phyloP scores from a whole-genome alignment of 108 stramenopile genomes.

The Parietichytrium sp. region DNA sequence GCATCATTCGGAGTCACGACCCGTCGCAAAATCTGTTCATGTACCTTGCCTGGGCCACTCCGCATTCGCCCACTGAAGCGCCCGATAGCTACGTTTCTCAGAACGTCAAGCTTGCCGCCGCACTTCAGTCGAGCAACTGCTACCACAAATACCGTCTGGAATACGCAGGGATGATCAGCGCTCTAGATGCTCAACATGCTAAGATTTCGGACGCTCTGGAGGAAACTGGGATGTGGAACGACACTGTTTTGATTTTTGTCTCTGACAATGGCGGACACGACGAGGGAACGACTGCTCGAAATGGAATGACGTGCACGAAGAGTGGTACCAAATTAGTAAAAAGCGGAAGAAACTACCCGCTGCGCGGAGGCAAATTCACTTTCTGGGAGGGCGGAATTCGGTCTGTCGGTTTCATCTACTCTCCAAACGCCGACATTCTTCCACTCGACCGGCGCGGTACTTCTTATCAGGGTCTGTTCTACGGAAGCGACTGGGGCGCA shows the following conservation, averaged over 20 bases:
- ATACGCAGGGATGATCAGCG: constrained; percentile 16
- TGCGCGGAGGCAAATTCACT: background rate
- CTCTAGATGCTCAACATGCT: background rate
- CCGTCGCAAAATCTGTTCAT: background rate
- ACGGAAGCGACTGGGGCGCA: background rate
- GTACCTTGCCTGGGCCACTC: background rate
- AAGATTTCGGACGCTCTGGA: background rate
- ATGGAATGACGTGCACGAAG: background rate
- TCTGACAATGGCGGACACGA: constrained; percentile 20
- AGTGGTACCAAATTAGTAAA: background rate
- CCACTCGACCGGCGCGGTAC: background rate
- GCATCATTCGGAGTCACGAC: background rate
- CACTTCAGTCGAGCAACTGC: background rate
- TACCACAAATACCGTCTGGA: background rate
- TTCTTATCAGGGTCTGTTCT: background rate
- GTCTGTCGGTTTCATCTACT: background rate
- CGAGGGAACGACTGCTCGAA: background rate
- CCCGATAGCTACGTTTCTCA: background rate
- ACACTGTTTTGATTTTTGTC: background rate
- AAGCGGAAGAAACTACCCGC: background rate
- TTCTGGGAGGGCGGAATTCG: constrained; percentile 17
- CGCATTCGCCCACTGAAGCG: background rate
- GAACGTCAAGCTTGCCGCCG: background rate
- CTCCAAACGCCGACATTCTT: background rate
- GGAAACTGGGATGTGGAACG: background rate